These are phyloP conservation scores for Chlorella sp. DNA, from an alignment of 139 green algal genomes.

Conservation along the genomic window DNA sequence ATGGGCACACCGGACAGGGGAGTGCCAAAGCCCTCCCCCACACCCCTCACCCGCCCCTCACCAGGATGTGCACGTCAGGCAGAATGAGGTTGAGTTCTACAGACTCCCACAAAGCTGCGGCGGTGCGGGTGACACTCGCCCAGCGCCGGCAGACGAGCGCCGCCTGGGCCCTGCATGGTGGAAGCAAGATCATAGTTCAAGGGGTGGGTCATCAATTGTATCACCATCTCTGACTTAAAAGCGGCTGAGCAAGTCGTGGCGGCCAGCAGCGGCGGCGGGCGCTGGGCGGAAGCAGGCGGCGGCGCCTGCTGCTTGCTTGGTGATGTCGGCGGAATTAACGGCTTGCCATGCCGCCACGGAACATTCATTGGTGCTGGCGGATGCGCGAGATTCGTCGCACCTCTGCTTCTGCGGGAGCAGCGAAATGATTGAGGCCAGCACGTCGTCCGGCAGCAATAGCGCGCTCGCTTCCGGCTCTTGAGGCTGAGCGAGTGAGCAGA, in stretches of 20 bases:
- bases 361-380: neutral
- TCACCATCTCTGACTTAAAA: neutral
- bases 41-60: neutral
- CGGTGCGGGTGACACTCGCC: neutral
- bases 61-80: neutral
- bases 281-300: neutral
- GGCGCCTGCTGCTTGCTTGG: neutral
- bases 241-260: neutral
- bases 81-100: constrained; percentile 12
- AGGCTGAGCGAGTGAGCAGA: neutral
- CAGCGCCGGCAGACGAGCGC: constrained; percentile 24
- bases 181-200: neutral
- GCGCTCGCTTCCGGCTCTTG: neutral
- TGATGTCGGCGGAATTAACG: neutral
- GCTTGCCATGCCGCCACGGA: neutral
- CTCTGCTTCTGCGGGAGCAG: constrained; percentile 10
- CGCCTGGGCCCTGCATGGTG: neutral
- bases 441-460: constrained; percentile 14
- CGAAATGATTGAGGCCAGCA: neutral
- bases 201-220: no score
- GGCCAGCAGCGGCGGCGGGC: neutral
- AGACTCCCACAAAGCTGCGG: constrained; percentile 13
- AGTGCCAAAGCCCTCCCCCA: no score
- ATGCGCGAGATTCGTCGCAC: neutral
- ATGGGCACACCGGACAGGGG: no score